Conservation (phyloP, 2,329 filamentous ascomycete species). For the Cryphonectria radicalis region DNA sequence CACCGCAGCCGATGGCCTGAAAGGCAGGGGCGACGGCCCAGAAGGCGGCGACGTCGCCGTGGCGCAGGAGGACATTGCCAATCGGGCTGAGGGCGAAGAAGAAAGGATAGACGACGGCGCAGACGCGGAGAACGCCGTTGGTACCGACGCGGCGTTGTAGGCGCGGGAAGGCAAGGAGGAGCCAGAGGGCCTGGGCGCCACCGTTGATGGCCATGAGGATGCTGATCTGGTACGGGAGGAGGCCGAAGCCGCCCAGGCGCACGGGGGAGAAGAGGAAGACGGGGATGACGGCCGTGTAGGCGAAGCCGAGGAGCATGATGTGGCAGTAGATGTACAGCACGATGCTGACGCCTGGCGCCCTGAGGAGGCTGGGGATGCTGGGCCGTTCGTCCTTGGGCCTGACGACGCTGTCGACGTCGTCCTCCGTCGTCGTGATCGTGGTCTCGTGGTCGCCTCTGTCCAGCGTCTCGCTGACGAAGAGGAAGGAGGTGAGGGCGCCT, state of each 20-base stretch:
- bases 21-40: constrained; percentile 55
- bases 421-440: neutral
- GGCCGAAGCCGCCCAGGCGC: constrained; percentile 66
- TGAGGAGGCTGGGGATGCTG: constrained; percentile 60
- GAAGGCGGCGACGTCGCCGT: constrained; percentile 51
- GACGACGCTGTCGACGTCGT: constrained; percentile 21
- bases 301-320: constrained; percentile 69
- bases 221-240: constrained; percentile 67
- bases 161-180: constrained; percentile 70
- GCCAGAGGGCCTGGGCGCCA: constrained; percentile 70
- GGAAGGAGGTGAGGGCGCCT: constrained; percentile 52
- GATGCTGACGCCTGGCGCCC: constrained; percentile 64
- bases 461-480: constrained; percentile 69
- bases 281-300: constrained; percentile 72
- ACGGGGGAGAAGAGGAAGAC: constrained; percentile 71
- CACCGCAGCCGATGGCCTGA: constrained; percentile 62
- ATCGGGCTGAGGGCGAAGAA: constrained; percentile 62
- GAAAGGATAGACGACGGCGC: constrained; percentile 63
- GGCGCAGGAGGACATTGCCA: constrained; percentile 60
- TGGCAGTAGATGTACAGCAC: constrained; percentile 70
- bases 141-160: constrained; percentile 71
- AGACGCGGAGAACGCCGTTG: constrained; percentile 63
- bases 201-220: constrained; percentile 68
- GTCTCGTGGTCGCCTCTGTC: constrained; percentile 32
- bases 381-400: constrained; percentile 37